These are phyloP conservation scores for Pleodorina starrii DNA, from an alignment of 139 green algal species.

Conservation along the genomic window DNA sequence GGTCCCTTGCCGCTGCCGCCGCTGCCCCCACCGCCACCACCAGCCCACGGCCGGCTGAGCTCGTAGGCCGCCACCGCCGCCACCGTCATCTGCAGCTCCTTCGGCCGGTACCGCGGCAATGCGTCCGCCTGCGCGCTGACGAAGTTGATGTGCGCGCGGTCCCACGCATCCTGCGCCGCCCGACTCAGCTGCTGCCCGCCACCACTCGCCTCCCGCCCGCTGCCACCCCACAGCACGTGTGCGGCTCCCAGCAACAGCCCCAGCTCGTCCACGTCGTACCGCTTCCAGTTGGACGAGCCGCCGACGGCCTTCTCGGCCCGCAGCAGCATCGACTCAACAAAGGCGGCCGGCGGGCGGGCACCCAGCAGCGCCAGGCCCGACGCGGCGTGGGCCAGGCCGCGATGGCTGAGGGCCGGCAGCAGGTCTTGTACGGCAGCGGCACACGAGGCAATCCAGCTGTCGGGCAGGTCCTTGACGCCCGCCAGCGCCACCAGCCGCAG, in stretches of 20 bases:
- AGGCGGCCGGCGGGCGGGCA: neutral
- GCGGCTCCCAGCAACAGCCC: neutral
- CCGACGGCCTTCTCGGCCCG: neutral
- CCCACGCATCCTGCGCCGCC: neutral
- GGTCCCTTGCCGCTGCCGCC: too few relatives aligned
- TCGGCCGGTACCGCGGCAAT: neutral
- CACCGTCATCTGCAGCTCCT: constrained; percentile 6
- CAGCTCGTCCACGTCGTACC: neutral
- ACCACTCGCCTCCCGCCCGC: neutral
- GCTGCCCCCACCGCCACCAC: too few relatives aligned
- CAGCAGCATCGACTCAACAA: neutral
- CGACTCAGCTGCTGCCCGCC: neutral
- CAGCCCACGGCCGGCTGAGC: neutral
- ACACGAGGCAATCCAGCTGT: neutral
- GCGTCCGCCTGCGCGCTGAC: neutral
- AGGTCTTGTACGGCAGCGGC: neutral
- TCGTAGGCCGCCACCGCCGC: neutral
- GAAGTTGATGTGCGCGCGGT: neutral
- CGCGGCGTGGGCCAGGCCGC: neutral
- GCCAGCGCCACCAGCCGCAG: too few relatives aligned
- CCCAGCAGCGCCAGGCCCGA: neutral
- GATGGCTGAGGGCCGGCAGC: neutral
- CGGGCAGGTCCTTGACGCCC: neutral
- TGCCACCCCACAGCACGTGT: neutral
- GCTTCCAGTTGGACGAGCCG: neutral